phyloP scores from a whole-genome alignment of 805 yeast genomes.

The Candida lessepsii region DNA sequence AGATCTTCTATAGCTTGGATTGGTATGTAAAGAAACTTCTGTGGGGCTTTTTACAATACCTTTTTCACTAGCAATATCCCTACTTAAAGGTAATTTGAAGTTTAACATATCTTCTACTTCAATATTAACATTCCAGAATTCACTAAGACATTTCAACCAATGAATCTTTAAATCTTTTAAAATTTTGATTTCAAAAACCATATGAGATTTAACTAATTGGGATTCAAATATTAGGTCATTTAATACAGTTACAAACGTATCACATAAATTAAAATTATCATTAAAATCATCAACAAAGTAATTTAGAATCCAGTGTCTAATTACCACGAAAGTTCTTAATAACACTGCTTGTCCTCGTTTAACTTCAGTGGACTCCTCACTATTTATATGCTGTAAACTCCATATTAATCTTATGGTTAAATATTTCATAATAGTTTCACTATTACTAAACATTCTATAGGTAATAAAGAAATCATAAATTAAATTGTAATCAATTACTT shows the following conservation, averaged over 20 bases:
- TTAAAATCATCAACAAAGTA: conserved; percentile 80
- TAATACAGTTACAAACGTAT: conserved; percentile 46
- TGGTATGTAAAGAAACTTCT: conserved; percentile 40
- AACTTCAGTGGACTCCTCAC: conserved; percentile 22
- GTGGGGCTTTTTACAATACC: conserved; percentile 32
- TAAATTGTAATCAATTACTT: conserved; percentile 70
- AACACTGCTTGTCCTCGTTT: conserved; percentile 63
- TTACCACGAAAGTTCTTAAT: conserved; percentile 78
- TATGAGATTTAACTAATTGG: conserved; percentile 22
- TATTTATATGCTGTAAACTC: conserved; percentile 53
- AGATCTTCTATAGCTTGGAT: conserved; percentile 43
- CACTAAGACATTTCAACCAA: conserved; percentile 33
- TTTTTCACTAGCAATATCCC: conserved; percentile 20
- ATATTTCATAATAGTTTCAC: conserved; percentile 57
- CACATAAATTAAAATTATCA: conserved; percentile 31
- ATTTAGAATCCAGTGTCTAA: conserved; percentile 88
- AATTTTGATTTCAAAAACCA: conserved; percentile 37
- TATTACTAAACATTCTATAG: conserved; percentile 65
- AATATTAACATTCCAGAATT: conserved; percentile 33
- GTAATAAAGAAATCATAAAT: conserved; percentile 86
- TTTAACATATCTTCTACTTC: conserved; percentile 6
- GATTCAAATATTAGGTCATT: conserved; percentile 39
- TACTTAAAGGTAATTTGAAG: conserved; percentile 26
- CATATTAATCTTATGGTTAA: conserved; percentile 68
- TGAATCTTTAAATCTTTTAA: conserved; percentile 40